Evolutionary conservation across 768 basidiomycete species (phyloP).

Genomic region (Chalciporus pseudorubinellus): DNA sequence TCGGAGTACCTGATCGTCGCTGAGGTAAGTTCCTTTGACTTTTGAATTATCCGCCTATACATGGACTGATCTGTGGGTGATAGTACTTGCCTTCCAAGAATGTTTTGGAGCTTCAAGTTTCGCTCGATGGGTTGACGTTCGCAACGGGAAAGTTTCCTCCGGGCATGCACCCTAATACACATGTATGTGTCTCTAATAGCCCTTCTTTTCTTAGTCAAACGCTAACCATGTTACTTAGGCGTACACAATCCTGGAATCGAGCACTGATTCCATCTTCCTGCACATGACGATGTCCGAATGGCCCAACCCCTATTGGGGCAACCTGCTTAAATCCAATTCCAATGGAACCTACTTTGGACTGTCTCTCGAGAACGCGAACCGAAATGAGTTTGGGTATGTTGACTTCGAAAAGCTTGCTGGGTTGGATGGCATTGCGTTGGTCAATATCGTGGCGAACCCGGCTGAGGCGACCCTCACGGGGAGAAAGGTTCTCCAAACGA

Average conservation of each 20-base stretch:
- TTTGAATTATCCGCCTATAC: not conserved
- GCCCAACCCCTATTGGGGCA: slow-evolving; percentile 79
- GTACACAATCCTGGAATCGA: slow-evolving; percentile 93
- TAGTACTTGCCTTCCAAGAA: slow-evolving; percentile 53
- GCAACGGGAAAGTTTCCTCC: slow-evolving; percentile 89
- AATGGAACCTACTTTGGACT: slow-evolving; percentile 97
- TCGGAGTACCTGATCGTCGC: slow-evolving; percentile 96
- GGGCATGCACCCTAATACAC: slow-evolving; percentile 83
- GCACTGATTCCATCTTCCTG: slow-evolving; percentile 88
- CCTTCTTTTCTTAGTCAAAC: not conserved
- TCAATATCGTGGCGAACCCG: slow-evolving; percentile 87
- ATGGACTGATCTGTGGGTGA: slow-evolving; percentile 22
- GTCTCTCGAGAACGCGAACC: slow-evolving; percentile 84
- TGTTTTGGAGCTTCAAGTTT: slow-evolving; percentile 84
- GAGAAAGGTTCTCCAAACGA: slow-evolving; percentile 72
- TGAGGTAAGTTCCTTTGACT: slow-evolving; percentile 52
- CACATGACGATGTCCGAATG: slow-evolving; percentile 91
- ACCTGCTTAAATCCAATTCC: slow-evolving; percentile 92
- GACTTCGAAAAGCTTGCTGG: slow-evolving; percentile 99
- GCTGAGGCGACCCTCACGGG: slow-evolving; percentile 68
- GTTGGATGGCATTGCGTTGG: slow-evolving; percentile 90
- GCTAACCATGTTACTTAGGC: slow-evolving; percentile 46
- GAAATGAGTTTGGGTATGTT: slow-evolving; percentile 83
- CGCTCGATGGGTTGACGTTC: slow-evolving; percentile 84
- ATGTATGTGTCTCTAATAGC: slow-evolving; percentile 56